Evolutionary conservation across 306 rosid species (phyloP), one percentile per base, ranked within the genome.

Genomic region (Medicago arabica): DNA sequence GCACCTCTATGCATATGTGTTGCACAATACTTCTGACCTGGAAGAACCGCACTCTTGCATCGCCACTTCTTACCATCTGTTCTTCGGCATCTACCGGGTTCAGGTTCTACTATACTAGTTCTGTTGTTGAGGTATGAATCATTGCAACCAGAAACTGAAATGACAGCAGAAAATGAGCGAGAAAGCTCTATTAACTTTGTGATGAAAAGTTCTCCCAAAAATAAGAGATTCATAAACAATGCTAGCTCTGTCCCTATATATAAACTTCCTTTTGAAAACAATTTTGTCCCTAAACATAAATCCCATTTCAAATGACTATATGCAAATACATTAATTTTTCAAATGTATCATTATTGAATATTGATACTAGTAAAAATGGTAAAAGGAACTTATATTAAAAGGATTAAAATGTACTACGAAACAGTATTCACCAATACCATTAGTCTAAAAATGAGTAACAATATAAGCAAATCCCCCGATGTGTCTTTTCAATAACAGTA

Each of bases 31-130:
- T 93, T 93, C 65, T 87, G 90, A 57, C 85, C 80, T 1, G 92
- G 88, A 75, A 93, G 79, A 51, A 79, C 86, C 13, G 70, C 86
- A 19, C 88, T 75, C 79, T 86, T 83, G 86, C 98, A 93, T 51
- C 91, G 83, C 98, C 98, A 93, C 75, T 88, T 93, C 85, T 89
- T 93, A 25, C 97, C 98, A 2, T 93, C 97, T 9, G 97, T 93
- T 86, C 98, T 86, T 69, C 97, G 85, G 46, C 98, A 93, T 82
- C 97, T 72, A 53, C 83, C 86, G 0, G 84, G 80, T 85, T 91
- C 91, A 68, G 72, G 75, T 23, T 93, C 93, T 2, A 19, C 88
- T 2, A 36, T 39, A 39, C 61, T 79, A 71, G 69, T 86, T 71
- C 60, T 17, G 25, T 77, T 44, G 16, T 69, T 78, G 55, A 72